These are phyloP conservation scores for Saturnispora hagleri DNA, from an alignment of 805 yeast species.

Conservation along the genomic window DNA sequence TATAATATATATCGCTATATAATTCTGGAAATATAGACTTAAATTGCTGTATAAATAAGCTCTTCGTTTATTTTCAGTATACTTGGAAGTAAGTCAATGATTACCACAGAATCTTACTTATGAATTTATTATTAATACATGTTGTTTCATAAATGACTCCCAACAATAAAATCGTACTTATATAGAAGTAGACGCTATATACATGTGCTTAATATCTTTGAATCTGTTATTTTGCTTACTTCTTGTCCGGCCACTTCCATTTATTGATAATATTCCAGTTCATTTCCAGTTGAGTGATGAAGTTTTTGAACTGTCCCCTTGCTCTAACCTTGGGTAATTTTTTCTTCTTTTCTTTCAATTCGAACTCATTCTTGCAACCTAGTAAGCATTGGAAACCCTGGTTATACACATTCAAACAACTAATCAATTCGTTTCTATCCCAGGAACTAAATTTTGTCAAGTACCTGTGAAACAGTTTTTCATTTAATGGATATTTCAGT, in stretches of 20 bases:
- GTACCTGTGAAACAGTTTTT: conserved; percentile 16
- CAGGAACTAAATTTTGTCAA: conserved; percentile 13
- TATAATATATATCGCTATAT: not conserved
- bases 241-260: conserved; percentile 26
- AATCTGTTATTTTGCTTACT: not conserved
- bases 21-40: too few species aligned
- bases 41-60: too few species aligned
- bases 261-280: conserved; percentile 26
- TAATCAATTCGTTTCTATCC: conserved; percentile 18
- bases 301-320: conserved; percentile 17
- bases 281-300: conserved; percentile 17
- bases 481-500: conserved; percentile 24
- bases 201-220: not conserved
- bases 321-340: conserved; percentile 6
- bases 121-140: not conserved
- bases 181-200: not conserved
- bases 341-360: conserved; percentile 15
- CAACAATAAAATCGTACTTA: not conserved
- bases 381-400: conserved; percentile 11
- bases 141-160: not conserved
- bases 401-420: conserved; percentile 17
- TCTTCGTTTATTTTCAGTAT: too few species aligned
- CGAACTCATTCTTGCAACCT: conserved; percentile 19
- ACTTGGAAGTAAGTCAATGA: not conserved
- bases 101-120: not conserved